These are phyloP conservation scores for Atalantia buxifolia DNA, from an alignment of 345 rosid genomes.

Conservation along the genomic window DNA sequence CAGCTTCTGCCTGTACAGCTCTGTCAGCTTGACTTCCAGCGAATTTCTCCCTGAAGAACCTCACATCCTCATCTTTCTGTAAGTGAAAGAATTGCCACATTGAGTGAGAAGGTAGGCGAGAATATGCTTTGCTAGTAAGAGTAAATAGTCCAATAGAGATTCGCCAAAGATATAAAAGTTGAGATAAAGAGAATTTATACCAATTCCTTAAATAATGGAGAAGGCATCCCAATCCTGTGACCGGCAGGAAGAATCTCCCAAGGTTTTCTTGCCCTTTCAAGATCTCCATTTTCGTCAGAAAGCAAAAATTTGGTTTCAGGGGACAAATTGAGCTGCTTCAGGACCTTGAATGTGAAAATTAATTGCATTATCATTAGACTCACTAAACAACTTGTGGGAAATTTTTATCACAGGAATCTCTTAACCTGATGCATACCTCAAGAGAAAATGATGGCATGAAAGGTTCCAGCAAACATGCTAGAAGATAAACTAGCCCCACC, in stretches of 20 bases:
- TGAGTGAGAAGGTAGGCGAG: neutral
- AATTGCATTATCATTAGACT: neutral
- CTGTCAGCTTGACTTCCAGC: slow-evolving; percentile 34
- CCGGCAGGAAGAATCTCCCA: slow-evolving; percentile 36
- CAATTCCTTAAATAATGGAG: slow-evolving; percentile 38
- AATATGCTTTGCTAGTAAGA: neutral
- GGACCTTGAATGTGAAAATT: slow-evolving; percentile 3
- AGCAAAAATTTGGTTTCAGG: slow-evolving; percentile 26
- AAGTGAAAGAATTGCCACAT: neutral
- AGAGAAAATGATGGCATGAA: slow-evolving; percentile 91
- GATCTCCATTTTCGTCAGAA: slow-evolving; percentile 27
- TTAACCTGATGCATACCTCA: slow-evolving; percentile 46
- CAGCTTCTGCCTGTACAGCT: slow-evolving; percentile 27
- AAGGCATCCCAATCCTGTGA: slow-evolving; percentile 32
- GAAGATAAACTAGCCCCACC: slow-evolving; percentile 75
- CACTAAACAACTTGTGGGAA: neutral
- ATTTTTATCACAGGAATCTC: neutral
- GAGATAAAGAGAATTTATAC: neutral
- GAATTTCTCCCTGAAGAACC: slow-evolving; percentile 30
- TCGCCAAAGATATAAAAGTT: neutral
- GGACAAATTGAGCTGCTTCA: slow-evolving; percentile 34
- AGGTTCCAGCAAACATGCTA: slow-evolving; percentile 84
- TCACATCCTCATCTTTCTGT: slow-evolving; percentile 34
- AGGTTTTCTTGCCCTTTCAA: slow-evolving; percentile 28
- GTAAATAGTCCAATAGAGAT: neutral